Percentiles rank a stretch among this genome's conserved stretches.
These are phyloP conservation scores for Eucalyptus regnans DNA, from an alignment of 345 rosid genomes.

Conservation along the genomic window DNA sequence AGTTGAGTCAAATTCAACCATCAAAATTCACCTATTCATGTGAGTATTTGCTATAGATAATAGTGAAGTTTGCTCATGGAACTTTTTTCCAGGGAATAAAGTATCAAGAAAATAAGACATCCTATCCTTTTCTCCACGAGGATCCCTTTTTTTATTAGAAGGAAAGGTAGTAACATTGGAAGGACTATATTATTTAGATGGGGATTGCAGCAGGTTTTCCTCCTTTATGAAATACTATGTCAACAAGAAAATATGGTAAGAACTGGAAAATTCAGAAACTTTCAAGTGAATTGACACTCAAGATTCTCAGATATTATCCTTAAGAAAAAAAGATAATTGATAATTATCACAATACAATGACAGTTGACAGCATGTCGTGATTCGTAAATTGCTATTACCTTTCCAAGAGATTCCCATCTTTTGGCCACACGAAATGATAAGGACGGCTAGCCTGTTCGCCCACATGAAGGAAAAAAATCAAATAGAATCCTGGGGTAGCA, in stretches of 20 bases:
- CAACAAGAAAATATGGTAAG: not conserved
- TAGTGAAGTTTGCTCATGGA: not conserved
- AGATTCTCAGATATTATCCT: no score
- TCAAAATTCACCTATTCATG: not conserved
- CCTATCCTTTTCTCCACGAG: not conserved
- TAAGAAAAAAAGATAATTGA: no score
- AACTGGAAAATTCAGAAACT: not conserved
- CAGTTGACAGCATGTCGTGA: not conserved
- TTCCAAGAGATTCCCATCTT: not conserved
- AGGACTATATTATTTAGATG: not conserved
- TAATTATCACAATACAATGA: not conserved
- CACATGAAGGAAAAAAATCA: not conserved
- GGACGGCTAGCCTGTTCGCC: not conserved
- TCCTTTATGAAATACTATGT: not conserved
- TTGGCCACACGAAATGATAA: not conserved
- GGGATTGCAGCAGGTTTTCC: not conserved
- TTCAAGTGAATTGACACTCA: not conserved
- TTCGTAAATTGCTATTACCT: not conserved
- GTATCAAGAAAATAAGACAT: not conserved
- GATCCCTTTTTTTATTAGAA: not conserved
- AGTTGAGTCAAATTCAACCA: not conserved
- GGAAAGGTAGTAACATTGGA: not conserved
- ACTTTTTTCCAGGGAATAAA: not conserved
- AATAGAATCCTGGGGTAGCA: not conserved
- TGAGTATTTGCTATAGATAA: not conserved